Evolutionary conservation across 345 rosid genomes (phyloP).

Genomic region (Nasturtium officinale): DNA sequence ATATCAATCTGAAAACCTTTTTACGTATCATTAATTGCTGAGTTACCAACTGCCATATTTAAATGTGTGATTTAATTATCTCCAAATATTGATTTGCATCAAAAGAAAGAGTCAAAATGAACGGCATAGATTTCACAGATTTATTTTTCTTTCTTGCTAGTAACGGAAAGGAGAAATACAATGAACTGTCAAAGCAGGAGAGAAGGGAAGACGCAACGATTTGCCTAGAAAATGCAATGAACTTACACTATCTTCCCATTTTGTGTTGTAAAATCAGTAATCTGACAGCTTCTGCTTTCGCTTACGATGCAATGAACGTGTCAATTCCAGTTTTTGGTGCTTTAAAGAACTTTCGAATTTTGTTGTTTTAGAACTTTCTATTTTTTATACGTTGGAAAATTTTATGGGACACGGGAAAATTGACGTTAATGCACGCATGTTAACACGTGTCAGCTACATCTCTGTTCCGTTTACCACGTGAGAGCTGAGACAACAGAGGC

Average conservation of each 20-base stretch:
- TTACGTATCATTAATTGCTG: slow-evolving; percentile 11
- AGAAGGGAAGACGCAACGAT: slow-evolving; percentile 34
- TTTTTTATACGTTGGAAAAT: slow-evolving; percentile 12
- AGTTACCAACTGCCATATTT: neutral
- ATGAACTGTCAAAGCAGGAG: slow-evolving; percentile 20
- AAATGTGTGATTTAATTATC: neutral
- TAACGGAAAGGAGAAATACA: slow-evolving; percentile 15
- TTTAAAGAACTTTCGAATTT: slow-evolving; percentile 24
- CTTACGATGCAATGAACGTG: slow-evolving; percentile 41
- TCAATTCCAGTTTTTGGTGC: slow-evolving; percentile 19
- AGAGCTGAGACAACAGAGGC: slow-evolving; percentile 18
- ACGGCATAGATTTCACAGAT: slow-evolving; percentile 6
- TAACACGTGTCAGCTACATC: slow-evolving; percentile 30
- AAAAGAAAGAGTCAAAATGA: slow-evolving; percentile 21
- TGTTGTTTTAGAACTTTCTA: slow-evolving; percentile 35
- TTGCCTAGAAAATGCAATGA: slow-evolving; percentile 31
- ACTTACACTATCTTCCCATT: slow-evolving; percentile 35
- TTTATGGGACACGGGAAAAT: slow-evolving; percentile 21
- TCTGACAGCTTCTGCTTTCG: slow-evolving; percentile 36
- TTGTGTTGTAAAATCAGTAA: slow-evolving; percentile 11
- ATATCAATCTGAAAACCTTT: neutral
- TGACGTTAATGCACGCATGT: slow-evolving; percentile 17
- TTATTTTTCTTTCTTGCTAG: neutral
- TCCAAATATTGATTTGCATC: neutral
- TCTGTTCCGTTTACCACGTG: slow-evolving; percentile 28